Evolutionary conservation across 2,329 filamentous ascomycete genomes (phyloP).

Genomic region (Aspergillus tamarii): DNA sequence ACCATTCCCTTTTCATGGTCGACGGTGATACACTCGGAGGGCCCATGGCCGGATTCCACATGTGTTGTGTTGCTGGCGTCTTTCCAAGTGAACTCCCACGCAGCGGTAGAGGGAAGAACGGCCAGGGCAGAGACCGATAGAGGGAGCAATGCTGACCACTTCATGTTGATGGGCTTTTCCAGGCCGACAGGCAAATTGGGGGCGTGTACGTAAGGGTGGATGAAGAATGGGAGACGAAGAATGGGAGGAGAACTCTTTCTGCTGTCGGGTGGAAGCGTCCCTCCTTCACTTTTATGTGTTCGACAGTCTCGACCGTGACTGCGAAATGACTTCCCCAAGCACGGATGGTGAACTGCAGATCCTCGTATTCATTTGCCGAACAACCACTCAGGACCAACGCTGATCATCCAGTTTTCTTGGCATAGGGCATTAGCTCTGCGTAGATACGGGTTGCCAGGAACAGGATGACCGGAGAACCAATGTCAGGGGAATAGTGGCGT

Average conservation of each 20-base stretch:
- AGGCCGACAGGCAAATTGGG: too few relatives aligned
- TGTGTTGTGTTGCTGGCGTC: conserved; percentile 4
- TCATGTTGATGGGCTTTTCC: conserved; percentile 5
- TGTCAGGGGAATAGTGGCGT: not conserved
- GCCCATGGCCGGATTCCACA: conserved; percentile 13
- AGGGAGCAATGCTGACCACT: not conserved
- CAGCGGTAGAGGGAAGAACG: conserved; percentile 11
- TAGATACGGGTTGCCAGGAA: conserved; percentile 1
- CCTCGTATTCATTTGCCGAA: conserved; percentile 3
- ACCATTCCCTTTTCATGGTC: conserved; percentile 13
- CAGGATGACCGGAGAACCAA: not conserved
- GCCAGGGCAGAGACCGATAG: conserved; percentile 7
- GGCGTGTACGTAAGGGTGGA: not conserved
- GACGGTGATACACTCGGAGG: conserved; percentile 14
- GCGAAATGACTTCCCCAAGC: not conserved
- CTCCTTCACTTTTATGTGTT: not conserved
- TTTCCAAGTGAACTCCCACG: conserved; percentile 19
- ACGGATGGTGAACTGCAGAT: not conserved
- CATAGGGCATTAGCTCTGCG: not conserved
- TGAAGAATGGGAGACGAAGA: not conserved
- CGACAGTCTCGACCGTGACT: not conserved
- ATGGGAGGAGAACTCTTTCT: not conserved
- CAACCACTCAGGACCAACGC: not conserved
- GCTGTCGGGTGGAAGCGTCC: not conserved
- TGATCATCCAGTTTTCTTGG: conserved; percentile 1